phyloP scores from a whole-genome alignment of 495 filamentous ascomycete genomes.

The Xylaria cubensis region DNA sequence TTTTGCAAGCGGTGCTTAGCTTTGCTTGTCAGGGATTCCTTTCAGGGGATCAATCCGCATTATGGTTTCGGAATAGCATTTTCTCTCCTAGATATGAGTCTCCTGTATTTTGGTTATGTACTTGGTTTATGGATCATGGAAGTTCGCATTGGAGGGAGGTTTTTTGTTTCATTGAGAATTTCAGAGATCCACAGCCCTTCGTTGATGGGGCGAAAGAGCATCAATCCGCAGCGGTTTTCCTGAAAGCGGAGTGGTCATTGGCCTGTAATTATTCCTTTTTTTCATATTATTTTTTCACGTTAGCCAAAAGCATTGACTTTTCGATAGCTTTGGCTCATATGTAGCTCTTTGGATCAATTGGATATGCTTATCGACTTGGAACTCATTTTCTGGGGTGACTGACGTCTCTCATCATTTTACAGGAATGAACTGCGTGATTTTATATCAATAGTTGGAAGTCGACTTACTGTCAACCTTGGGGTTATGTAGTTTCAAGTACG shows the following conservation, averaged over 20 bases:
- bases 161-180: slow-evolving; percentile 2
- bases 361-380: background rate
- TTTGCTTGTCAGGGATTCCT: slow-evolving; percentile 10
- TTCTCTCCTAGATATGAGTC: background rate
- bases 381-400: background rate
- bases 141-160: slow-evolving; percentile 7
- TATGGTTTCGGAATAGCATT: background rate
- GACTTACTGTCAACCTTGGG: background rate
- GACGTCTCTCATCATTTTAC: background rate
- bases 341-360: background rate
- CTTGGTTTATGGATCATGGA: background rate
- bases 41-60: slow-evolving; percentile 5
- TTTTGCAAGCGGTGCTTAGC: slow-evolving; percentile 8
- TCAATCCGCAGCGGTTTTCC: background rate
- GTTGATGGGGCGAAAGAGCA: background rate
- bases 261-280: background rate
- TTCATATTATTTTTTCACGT: background rate
- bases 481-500: too few relatives aligned
- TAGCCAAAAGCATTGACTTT: slow-evolving; percentile 6
- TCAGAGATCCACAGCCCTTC: too few relatives aligned
- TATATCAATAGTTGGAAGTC: background rate
- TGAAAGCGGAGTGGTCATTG: background rate
- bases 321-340: background rate
- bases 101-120: background rate
- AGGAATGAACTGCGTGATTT: too few relatives aligned